Conservation (phyloP, 306 rosid species). For the Begonia loranthoides region DNA sequence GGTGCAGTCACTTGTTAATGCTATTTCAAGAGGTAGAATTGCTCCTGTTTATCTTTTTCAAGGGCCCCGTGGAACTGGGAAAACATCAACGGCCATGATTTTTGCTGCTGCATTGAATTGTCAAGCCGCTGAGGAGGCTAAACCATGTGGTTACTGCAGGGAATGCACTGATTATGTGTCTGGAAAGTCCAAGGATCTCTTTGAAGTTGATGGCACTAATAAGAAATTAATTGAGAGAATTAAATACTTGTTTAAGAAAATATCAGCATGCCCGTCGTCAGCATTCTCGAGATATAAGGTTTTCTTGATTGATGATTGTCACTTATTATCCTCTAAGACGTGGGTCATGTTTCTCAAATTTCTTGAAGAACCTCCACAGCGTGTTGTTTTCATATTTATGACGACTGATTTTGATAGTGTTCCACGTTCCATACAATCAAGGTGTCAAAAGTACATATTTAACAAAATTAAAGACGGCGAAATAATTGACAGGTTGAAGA, state of each 20-base stretch:
- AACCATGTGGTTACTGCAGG: slow-evolving; percentile 88
- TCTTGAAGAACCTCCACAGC: slow-evolving; percentile 74
- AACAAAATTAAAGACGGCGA: slow-evolving; percentile 87
- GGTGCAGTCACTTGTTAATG: slow-evolving; percentile 76
- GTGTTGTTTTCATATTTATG: slow-evolving; percentile 69
- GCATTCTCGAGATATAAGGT: slow-evolving; percentile 42
- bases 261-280: slow-evolving; percentile 30
- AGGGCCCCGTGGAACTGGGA: slow-evolving; percentile 97
- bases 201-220: slow-evolving; percentile 82
- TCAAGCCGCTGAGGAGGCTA: slow-evolving; percentile 49
- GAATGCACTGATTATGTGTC: slow-evolving; percentile 59
- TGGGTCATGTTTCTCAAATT: slow-evolving; percentile 91
- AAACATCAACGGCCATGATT: slow-evolving; percentile 81
- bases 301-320: slow-evolving; percentile 90
- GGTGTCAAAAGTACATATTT: slow-evolving; percentile 84
- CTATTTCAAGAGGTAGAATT: slow-evolving; percentile 67
- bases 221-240: slow-evolving; percentile 70
- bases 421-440: slow-evolving; percentile 78
- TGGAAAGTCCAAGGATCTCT: slow-evolving; percentile 52
- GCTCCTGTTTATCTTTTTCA: slow-evolving; percentile 97
- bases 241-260: slow-evolving; percentile 44
- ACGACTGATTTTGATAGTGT: slow-evolving; percentile 88
- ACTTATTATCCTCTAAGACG: slow-evolving; percentile 72
- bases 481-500: slow-evolving; percentile 62
- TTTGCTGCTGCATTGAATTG: slow-evolving; percentile 88